Evolutionary conservation across 163 green algal species (phyloP), one percentile per base, ranked within the genome.

Genomic region (Prototheca wickerhamii): DNA sequence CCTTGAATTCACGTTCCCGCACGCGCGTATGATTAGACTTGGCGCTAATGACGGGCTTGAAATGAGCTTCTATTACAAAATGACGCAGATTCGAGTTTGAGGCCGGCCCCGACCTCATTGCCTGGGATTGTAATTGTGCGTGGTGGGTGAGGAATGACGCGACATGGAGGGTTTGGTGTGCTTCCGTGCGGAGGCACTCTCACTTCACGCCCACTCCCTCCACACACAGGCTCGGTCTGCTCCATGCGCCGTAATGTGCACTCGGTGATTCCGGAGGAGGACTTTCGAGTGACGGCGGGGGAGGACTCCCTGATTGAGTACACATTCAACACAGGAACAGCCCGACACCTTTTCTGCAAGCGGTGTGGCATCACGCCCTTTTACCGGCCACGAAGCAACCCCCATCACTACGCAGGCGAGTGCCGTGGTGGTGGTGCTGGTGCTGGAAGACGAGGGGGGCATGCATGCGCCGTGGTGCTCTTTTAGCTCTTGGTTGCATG

Each of bases 71-170:
- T 18, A 12, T 33, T 56, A 1, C 10, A 7, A 29, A 43, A 20
- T 57, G 23, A 1, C 30, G 34, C 66, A 69, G 61, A 30, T 74
- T 74, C 37, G 31, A 69, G n/a, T 74, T 74, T 46, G 29, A 62
- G 54, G 59, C 21, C 4, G 35, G 28, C 6, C 23, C 33, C 2
- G 46, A 74, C 55, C 34, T 69, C n/a, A 7, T 74, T 20, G 67
- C 58, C 10, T 74, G 67, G 67, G 67, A 74, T 21, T 74, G 67
- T 34, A 59, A 74, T 35, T 74, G 67, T 73, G 53, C 64, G 67
- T 34, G 7, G 3, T 31, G 5, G 20, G 5, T 8, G n/a, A 20
- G 29, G 15, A 55, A 28, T 56, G 3, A 4, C 2, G 25, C n/a
- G 17, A 26, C 26, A 4, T 26, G 20, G 7, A 35, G 42, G 32